phyloP scores from a whole-genome alignment of 345 rosid species.

The Corymbia maculata region DNA sequence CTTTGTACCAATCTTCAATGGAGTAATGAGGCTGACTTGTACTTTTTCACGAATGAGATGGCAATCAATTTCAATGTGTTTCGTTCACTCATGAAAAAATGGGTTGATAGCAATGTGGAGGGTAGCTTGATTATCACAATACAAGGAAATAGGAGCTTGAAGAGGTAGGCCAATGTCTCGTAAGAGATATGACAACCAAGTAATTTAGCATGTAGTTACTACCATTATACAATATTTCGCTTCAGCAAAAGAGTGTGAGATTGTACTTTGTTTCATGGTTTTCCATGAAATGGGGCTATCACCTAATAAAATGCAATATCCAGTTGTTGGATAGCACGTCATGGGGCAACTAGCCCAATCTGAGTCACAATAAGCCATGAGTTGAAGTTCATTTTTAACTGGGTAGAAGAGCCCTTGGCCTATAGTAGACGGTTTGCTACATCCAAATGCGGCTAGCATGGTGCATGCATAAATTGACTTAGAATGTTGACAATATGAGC shows the following conservation, averaged over 20 bases:
- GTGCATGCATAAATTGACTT: background rate
- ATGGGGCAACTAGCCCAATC: background rate
- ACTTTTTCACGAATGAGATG: background rate
- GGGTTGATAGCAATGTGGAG: no score
- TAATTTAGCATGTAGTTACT: background rate
- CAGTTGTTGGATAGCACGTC: background rate
- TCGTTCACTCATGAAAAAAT: background rate
- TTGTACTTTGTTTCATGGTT: background rate
- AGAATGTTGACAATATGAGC: background rate
- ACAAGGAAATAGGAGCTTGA: background rate
- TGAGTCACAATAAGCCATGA: background rate
- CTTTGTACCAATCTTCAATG: background rate
- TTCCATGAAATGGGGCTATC: background rate
- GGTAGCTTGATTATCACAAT: background rate
- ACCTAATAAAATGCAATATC: background rate
- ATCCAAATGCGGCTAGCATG: background rate
- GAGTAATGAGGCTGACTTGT: background rate
- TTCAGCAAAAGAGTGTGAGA: background rate
- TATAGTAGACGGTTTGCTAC: background rate
- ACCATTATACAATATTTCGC: no score
- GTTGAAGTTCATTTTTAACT: background rate
- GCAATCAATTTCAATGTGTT: background rate
- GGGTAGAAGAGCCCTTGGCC: background rate
- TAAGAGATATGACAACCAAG: background rate
- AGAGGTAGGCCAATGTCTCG: background rate